These are phyloP conservation scores for Pseudogymnoascus sp. DNA, from an alignment of 2,329 filamentous ascomycete genomes.

Conservation along the genomic window DNA sequence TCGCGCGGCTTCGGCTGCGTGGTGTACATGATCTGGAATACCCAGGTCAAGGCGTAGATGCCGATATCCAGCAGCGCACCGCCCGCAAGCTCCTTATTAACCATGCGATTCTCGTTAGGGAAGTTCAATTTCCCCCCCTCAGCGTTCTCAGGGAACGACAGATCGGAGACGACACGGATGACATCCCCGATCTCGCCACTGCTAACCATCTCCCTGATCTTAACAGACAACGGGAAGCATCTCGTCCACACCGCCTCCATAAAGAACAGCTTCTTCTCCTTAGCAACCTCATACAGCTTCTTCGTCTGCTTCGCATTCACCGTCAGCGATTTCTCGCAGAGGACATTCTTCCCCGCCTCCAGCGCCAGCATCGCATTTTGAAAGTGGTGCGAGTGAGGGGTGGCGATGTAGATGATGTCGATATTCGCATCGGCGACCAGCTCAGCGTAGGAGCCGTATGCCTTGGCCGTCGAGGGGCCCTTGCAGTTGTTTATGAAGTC, in stretches of 20 bases:
- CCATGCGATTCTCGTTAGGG: slow-evolving; percentile 50
- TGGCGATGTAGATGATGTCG: slow-evolving; percentile 64
- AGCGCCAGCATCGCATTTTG: slow-evolving; percentile 60
- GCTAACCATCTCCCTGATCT: slow-evolving; percentile 44
- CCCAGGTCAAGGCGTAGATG: slow-evolving; percentile 64
- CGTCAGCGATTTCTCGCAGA: slow-evolving; percentile 67
- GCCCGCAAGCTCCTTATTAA: slow-evolving; percentile 61
- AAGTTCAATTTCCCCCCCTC: slow-evolving; percentile 42
- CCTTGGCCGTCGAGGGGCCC: slow-evolving; percentile 49
- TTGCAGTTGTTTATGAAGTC: slow-evolving; percentile 53
- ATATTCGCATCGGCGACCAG: slow-evolving; percentile 57
- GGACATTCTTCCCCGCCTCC: slow-evolving; percentile 59
- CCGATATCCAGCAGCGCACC: slow-evolving; percentile 62
- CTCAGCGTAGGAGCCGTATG: slow-evolving; percentile 60
- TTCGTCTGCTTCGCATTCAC: slow-evolving; percentile 59
- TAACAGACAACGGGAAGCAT: slow-evolving; percentile 60
- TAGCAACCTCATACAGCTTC: slow-evolving; percentile 52
- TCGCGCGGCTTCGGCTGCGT: slow-evolving; percentile 49
- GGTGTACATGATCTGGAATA: slow-evolving; percentile 65
- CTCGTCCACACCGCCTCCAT: slow-evolving; percentile 67
- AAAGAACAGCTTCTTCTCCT: slow-evolving; percentile 51
- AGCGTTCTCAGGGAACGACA: slow-evolving; percentile 41
- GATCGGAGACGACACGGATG: slow-evolving; percentile 34
- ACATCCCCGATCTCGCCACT: slow-evolving; percentile 35
- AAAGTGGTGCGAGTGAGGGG: slow-evolving; percentile 67